Evolutionary conservation across 805 yeast species (phyloP).

Genomic region (Kregervanrija delftensis): DNA sequence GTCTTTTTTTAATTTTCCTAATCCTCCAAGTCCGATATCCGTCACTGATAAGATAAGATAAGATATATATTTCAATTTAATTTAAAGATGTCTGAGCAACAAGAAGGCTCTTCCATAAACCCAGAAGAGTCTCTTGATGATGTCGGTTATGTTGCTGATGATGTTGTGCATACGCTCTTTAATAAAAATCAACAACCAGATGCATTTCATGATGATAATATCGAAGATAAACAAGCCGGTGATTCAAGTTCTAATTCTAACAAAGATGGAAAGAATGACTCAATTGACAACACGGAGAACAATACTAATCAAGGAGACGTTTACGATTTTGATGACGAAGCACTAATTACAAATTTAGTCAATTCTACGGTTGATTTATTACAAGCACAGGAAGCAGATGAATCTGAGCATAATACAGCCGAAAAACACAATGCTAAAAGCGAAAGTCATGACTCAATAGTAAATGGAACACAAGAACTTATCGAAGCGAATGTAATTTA

Average conservation of each 20-base stretch:
- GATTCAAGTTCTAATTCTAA: not conserved
- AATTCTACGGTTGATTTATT: slow-evolving; percentile 2
- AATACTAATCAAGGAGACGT: not conserved
- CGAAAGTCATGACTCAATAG: too few relatives aligned
- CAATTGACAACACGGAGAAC: not conserved
- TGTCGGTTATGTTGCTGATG: too few relatives aligned
- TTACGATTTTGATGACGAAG: slow-evolving; percentile 6
- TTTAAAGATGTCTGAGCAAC: too few relatives aligned
- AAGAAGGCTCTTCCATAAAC: too few relatives aligned
- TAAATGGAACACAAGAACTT: too few relatives aligned
- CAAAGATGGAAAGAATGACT: not conserved
- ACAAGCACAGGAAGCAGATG: too few relatives aligned
- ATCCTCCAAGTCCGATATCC: not conserved
- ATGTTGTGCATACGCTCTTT: too few relatives aligned
- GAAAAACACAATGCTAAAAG: too few relatives aligned
- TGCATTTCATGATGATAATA: not conserved
- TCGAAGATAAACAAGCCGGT: not conserved
- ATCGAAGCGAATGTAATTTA: too few relatives aligned
- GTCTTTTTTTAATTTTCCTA: slow-evolving; percentile 12
- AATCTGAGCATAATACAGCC: too few relatives aligned
- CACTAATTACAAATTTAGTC: slow-evolving; percentile 4
- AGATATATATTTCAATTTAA: not conserved
- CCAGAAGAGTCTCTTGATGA: not conserved
- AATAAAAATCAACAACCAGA: not conserved
- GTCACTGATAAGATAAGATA: not conserved